Evolutionary conservation across 768 basidiomycete genomes (phyloP).

Genomic region (Auricularia sp.): DNA sequence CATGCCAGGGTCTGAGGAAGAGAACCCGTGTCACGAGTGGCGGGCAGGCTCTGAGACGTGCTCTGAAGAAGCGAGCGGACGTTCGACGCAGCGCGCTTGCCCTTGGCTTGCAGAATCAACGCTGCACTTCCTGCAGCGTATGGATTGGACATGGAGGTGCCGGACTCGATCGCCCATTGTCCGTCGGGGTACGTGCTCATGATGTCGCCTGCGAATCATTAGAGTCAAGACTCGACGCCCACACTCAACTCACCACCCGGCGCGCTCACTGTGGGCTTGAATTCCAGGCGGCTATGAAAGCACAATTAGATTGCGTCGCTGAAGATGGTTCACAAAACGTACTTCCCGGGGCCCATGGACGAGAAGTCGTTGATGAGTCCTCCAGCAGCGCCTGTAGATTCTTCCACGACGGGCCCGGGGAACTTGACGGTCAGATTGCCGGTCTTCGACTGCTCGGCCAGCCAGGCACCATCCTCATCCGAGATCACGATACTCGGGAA

Average conservation of each 20-base stretch:
- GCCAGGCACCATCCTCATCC: neutral
- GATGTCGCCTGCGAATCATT: constrained; percentile 5
- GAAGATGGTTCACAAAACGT: constrained; percentile 4
- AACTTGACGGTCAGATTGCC: neutral
- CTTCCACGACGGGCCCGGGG: neutral
- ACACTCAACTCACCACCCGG: constrained; percentile 9
- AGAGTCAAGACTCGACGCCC: no score
- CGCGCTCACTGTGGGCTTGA: constrained; percentile 14
- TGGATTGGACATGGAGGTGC: constrained; percentile 14
- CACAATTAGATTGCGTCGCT: no score
- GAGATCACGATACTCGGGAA: neutral
- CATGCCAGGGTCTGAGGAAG: neutral
- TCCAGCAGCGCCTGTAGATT: constrained; percentile 16
- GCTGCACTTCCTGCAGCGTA: constrained; percentile 5
- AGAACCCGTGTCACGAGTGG: neutral
- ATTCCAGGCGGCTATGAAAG: neutral
- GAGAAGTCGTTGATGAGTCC: constrained; percentile 20
- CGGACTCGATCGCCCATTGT: constrained; percentile 5
- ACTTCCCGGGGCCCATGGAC: constrained; percentile 25
- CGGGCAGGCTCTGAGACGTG: neutral
- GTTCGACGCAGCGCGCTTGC: neutral
- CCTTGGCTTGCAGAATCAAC: constrained; percentile 6
- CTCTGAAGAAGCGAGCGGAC: neutral
- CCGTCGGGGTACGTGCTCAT: constrained; percentile 13
- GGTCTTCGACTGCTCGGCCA: neutral